phyloP scores from a whole-genome alignment of 352 stramenopile species.

The Phytophthora pseudosyringae region DNA sequence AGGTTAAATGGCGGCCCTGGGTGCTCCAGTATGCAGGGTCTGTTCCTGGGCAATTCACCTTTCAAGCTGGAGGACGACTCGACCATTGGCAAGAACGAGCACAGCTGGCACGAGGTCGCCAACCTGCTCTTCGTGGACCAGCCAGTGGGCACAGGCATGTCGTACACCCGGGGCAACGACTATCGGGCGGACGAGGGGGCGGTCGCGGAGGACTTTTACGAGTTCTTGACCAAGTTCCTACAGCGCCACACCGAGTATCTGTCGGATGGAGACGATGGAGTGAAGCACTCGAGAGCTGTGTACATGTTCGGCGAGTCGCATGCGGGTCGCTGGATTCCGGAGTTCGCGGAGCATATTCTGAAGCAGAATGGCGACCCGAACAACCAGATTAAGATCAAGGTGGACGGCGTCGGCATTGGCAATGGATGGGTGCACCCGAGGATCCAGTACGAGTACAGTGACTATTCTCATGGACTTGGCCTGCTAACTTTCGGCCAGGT shows the following conservation, averaged over 20 bases:
- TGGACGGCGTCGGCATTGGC: slow-evolving; percentile 94
- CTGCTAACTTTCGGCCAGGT: slow-evolving; percentile 89
- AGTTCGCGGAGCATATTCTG: slow-evolving; percentile 94
- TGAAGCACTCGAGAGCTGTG: slow-evolving; percentile 71
- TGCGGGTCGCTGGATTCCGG: slow-evolving; percentile 97
- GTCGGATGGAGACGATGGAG: slow-evolving; percentile 42
- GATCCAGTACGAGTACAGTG: slow-evolving; percentile 96
- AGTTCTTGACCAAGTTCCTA: slow-evolving; percentile 94
- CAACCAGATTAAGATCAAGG: slow-evolving; percentile 52
- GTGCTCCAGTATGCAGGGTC: slow-evolving; percentile 82
- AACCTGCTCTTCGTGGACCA: slow-evolving; percentile 90
- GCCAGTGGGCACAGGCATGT: slow-evolving; percentile 84
- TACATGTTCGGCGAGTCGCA: slow-evolving; percentile 98
- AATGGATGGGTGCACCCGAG: slow-evolving; percentile 97
- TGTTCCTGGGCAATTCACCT: slow-evolving; percentile 79
- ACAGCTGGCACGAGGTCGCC: slow-evolving; percentile 77
- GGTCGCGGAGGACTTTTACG: slow-evolving; percentile 90
- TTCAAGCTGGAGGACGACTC: slow-evolving; percentile 63
- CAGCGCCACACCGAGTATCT: slow-evolving; percentile 83
- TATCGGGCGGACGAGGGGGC: slow-evolving; percentile 53
- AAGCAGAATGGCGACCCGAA: slow-evolving; percentile 71
- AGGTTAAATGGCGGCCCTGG: slow-evolving; percentile 84
- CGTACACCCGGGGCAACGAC: slow-evolving; percentile 60
- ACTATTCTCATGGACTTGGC: slow-evolving; percentile 93
- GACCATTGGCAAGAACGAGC: slow-evolving; percentile 66